Evolutionary conservation across 768 basidiomycete species (phyloP).

Genomic region (Cystofilobasidium bisporidii): DNA sequence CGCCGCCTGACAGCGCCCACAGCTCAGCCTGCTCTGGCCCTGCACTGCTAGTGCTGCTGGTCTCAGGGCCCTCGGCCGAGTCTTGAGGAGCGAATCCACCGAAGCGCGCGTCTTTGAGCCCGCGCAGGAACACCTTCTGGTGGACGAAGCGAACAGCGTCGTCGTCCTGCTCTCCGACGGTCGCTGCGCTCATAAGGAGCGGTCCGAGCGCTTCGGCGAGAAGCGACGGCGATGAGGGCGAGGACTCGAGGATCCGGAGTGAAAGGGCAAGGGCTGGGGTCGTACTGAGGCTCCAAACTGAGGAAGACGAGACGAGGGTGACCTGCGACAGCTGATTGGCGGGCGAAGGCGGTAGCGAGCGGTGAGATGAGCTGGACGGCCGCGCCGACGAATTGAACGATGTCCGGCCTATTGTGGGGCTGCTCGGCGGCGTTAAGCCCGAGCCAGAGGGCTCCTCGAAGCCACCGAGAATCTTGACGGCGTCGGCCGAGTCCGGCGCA

Average conservation of each 20-base stretch:
- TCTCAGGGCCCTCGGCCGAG: slow-evolving; percentile 30
- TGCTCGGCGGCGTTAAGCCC: slow-evolving; percentile 37
- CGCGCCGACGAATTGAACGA: slow-evolving; percentile 31
- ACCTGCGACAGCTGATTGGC: slow-evolving; percentile 34
- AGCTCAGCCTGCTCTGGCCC: slow-evolving; percentile 52
- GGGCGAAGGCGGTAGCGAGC: slow-evolving; percentile 33
- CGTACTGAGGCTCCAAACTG: slow-evolving; percentile 27
- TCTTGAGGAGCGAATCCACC: slow-evolving; percentile 24
- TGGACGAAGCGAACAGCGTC: slow-evolving; percentile 20
- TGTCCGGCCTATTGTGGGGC: slow-evolving; percentile 30
- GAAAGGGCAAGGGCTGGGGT: slow-evolving; percentile 17
- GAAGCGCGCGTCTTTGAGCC: slow-evolving; percentile 21
- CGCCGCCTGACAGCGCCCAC: slow-evolving; percentile 43
- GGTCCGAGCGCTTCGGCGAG: slow-evolving; percentile 20
- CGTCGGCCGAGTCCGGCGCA: too few relatives aligned
- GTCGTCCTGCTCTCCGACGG: slow-evolving; percentile 15
- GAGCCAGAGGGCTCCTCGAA: slow-evolving; percentile 33
- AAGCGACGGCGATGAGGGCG: not conserved
- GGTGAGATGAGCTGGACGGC: slow-evolving; percentile 30
- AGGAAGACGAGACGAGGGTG: slow-evolving; percentile 35
- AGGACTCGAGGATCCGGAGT: not conserved
- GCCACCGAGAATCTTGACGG: not conserved
- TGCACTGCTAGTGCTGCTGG: slow-evolving; percentile 31
- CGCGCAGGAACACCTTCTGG: slow-evolving; percentile 25
- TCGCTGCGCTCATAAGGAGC: slow-evolving; percentile 15